phyloP scores from a whole-genome alignment of 371 early-diverging fungal genomes.

The Rhizopus arrhizus region DNA sequence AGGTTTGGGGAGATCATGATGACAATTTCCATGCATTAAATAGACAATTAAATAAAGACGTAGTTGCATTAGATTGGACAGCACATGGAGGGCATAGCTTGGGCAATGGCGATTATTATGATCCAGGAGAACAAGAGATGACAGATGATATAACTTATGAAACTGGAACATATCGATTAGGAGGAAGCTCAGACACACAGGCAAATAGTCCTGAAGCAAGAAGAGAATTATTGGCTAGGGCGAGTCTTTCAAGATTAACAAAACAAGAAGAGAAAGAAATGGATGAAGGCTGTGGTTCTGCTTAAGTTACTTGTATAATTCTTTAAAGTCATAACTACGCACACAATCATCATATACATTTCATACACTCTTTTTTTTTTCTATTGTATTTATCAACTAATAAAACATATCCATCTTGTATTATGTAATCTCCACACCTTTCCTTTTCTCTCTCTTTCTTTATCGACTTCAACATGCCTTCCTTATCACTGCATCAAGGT shows the following conservation, averaged over 20 bases:
- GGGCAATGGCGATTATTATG: constrained; percentile 38
- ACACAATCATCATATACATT: no score
- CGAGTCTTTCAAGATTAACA: constrained; percentile 47
- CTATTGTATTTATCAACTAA: no score
- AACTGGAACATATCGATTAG: constrained; percentile 40
- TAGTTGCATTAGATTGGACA: constrained; percentile 67
- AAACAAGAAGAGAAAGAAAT: constrained; percentile 56
- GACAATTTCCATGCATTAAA: constrained; percentile 81
- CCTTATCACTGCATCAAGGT: no score
- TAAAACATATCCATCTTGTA: no score
- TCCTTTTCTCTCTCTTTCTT: no score
- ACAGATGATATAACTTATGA: constrained; percentile 27
- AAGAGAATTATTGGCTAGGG: constrained; percentile 40
- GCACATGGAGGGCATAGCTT: constrained; percentile 53
- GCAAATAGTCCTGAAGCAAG: constrained; percentile 18
- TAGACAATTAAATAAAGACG: constrained; percentile 76
- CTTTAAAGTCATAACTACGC: no score
- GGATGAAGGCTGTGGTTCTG: constrained; percentile 54
- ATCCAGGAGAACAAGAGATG: constrained; percentile 36
- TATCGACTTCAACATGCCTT: no score
- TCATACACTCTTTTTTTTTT: no score
- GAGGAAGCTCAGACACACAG: constrained; percentile 14
- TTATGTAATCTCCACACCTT: no score
- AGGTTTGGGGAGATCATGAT: constrained; percentile 81
- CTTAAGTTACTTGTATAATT: neutral